phyloP scores from a whole-genome alignment of 2,329 filamentous ascomycete genomes.

The Aspergillus chevalieri region DNA sequence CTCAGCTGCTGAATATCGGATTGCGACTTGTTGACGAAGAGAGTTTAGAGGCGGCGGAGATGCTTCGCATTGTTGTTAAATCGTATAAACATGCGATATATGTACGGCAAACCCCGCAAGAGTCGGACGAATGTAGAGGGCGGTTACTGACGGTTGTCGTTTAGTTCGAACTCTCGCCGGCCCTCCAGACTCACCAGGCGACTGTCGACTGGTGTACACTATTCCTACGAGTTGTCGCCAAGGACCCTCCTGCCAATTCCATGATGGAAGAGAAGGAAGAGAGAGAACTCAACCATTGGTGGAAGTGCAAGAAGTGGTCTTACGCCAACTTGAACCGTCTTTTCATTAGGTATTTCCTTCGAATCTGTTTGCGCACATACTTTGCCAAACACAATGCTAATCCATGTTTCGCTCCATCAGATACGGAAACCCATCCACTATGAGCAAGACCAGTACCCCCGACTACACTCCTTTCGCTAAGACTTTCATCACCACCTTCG shows the following conservation, averaged over 20 bases:
- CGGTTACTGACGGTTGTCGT: constrained; percentile 23
- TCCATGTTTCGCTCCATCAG: constrained; percentile 40
- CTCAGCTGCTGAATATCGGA: constrained; percentile 77
- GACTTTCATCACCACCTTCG: constrained; percentile 83
- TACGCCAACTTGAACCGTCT: constrained; percentile 96
- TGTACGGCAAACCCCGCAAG: constrained; percentile 48
- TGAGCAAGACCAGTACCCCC: constrained; percentile 67
- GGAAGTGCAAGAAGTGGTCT: constrained; percentile 99
- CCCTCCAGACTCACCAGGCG: constrained; percentile 69
- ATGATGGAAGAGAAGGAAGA: constrained; percentile 76
- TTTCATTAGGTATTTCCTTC: constrained; percentile 67
- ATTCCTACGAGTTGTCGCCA: constrained; percentile 84
- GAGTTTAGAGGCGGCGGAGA: constrained; percentile 90
- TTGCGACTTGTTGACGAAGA: constrained; percentile 84
- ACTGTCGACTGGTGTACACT: constrained; percentile 96
- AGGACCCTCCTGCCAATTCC: constrained; percentile 70
- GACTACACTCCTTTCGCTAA: constrained; percentile 80
- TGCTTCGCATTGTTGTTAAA: constrained; percentile 91
- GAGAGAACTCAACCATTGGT: constrained; percentile 93
- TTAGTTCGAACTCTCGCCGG: constrained; percentile 77
- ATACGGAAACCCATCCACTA: constrained; percentile 77
- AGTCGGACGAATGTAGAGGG: constrained; percentile 6
- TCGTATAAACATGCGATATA: constrained; percentile 98
- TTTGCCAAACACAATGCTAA: constrained; percentile 1
- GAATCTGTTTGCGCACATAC: not conserved